Base-by-base conservation (phyloP, 2,329 filamentous ascomycete species). In the Aspergillus versicolor region DNA sequence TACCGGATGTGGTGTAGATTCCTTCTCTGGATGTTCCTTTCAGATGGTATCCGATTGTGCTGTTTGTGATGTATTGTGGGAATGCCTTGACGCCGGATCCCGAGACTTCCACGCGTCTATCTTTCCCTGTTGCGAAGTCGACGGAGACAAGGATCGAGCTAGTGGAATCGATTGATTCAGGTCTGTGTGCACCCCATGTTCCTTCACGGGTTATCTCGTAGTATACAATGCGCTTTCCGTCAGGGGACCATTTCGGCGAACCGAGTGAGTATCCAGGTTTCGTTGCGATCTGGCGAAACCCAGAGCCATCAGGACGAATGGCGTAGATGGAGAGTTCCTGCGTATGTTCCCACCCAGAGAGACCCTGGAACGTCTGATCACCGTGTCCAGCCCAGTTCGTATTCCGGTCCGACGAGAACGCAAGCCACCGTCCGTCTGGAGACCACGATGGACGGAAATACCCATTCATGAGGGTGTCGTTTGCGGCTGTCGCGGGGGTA, bases 301-400 rank as follows among this genome's bases (percentile, higher is more conserved):
- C 74, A 9, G 68, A 64, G 13, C 75, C 74, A 50, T 78, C 61
- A 0, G 73, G 69, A 3, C 70, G 66, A 19, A 78, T 73, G 2
- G 67, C 68, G 46, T 79, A 78, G n/a, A 79, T 61, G 0, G 73
- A 74, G 3, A 79, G 65, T 17, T 68, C 65, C 56, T 78, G 76
- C 0, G 75, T 74, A 54, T 78, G 75, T 54, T 77, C 69, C 76
- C 76, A 77, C 27, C 76, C 65, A 5, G 70, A 68, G 17, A 75
- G 70, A 52, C 67, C 58, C 59, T 58, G 4, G 59, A 61, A 43
- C 42, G 60, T 49, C 38, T 60, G n/a, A 21, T 74, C 70, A 12
- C 73, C 70, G 54, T 79, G 75, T 0, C 77, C 76, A 3, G 67
- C 68, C 76, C 75, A 79, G 15, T 65, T 63, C 1, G 75, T 77